phyloP scores from a whole-genome alignment of 345 rosid genomes.

The Camelina neglecta region DNA sequence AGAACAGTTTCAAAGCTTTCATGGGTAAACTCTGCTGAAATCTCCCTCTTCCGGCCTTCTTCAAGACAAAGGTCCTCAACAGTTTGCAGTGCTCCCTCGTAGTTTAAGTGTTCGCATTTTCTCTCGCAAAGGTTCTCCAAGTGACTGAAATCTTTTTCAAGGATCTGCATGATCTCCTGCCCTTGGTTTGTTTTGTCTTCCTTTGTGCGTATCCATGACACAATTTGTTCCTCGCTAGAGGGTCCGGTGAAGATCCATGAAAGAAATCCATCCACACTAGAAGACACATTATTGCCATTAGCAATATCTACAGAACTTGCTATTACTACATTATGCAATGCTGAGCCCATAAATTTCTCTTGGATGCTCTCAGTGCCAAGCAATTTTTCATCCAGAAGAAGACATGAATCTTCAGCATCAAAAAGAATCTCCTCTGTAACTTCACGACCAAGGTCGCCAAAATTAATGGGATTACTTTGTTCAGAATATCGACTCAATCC shows the following conservation, averaged over 20 bases:
- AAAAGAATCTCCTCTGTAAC: slow-evolving; percentile 70
- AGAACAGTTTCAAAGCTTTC: slow-evolving; percentile 70
- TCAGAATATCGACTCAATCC: slow-evolving; percentile 75
- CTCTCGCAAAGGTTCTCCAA: slow-evolving; percentile 84
- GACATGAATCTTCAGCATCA: slow-evolving; percentile 62
- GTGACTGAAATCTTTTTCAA: slow-evolving; percentile 80
- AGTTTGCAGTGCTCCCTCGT: slow-evolving; percentile 83
- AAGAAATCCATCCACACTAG: slow-evolving; percentile 59
- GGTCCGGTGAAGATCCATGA: slow-evolving; percentile 90
- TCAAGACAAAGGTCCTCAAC: slow-evolving; percentile 83
- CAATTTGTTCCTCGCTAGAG: slow-evolving; percentile 68
- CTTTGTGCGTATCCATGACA: slow-evolving; percentile 65
- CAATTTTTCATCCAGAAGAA: slow-evolving; percentile 63
- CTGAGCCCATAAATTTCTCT: slow-evolving; percentile 39
- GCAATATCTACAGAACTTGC: slow-evolving; percentile 44
- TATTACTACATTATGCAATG: slow-evolving; percentile 40
- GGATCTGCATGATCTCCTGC: slow-evolving; percentile 69
- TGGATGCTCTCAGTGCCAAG: slow-evolving; percentile 48
- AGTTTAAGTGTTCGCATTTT: slow-evolving; percentile 77
- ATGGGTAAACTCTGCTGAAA: slow-evolving; percentile 54
- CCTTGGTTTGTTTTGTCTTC: slow-evolving; percentile 82
- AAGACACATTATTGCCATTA: slow-evolving; percentile 44
- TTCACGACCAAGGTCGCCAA: slow-evolving; percentile 45
- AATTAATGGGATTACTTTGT: slow-evolving; percentile 48
- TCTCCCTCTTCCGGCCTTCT: slow-evolving; percentile 82